phyloP scores from a whole-genome alignment of 805 yeast species.

The Wickerhamiella australiensis region DNA sequence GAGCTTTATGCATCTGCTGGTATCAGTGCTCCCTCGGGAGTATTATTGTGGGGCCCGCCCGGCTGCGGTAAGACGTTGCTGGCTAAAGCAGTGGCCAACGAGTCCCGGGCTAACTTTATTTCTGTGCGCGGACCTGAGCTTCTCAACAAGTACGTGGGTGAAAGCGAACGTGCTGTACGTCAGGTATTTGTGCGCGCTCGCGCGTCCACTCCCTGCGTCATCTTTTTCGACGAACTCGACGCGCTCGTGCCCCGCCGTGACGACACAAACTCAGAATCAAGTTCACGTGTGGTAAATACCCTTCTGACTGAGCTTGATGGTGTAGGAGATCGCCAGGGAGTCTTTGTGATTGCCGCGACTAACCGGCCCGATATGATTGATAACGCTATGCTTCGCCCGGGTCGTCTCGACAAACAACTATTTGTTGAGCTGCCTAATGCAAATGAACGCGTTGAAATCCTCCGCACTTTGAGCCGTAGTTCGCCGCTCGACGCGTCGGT shows the following conservation, averaged over 20 bases:
- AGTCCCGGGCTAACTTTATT: conserved; percentile 89
- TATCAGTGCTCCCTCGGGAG: conserved; percentile 94
- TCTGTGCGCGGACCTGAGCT: conserved; percentile 94
- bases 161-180: conserved; percentile 83
- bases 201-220: conserved; percentile 85
- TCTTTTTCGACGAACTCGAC: conserved; percentile 91
- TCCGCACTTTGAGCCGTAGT: conserved; percentile 58
- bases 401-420: conserved; percentile 83
- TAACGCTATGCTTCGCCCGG: conserved; percentile 96
- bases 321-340: conserved; percentile 79
- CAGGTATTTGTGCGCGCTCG: conserved; percentile 89
- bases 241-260: conserved; percentile 94
- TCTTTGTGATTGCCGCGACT: conserved; percentile 92
- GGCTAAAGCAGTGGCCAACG: conserved; percentile 97
- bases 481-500: conserved; percentile 64
- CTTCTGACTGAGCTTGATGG: conserved; percentile 92
- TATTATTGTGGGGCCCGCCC: conserved; percentile 97
- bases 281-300: conserved; percentile 90
- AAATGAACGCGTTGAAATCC: conserved; percentile 67
- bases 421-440: conserved; percentile 80
- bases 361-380: conserved; percentile 97
- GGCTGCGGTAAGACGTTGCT: conserved; percentile 96
- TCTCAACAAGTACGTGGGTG: conserved; percentile 91
- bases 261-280: conserved; percentile 72
- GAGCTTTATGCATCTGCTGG: conserved; percentile 84